Conservation (phyloP, 805 yeast genomes). For the Pichia thaimueangensis region DNA sequence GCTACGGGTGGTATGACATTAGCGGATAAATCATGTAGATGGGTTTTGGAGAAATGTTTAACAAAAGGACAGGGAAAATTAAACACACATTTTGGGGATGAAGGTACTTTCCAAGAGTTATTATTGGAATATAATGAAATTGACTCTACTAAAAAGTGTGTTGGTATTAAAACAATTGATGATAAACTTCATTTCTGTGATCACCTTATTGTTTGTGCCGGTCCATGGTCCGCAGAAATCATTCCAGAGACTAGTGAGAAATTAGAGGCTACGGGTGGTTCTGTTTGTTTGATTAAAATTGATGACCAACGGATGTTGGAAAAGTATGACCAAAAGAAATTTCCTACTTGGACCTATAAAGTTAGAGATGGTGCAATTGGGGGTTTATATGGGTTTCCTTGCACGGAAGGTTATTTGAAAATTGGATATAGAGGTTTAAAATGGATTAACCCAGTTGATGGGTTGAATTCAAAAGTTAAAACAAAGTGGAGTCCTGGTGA, state of each 20-base stretch:
- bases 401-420: slow-evolving; percentile 24
- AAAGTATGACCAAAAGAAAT: slow-evolving; percentile 19
- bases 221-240: slow-evolving; percentile 26
- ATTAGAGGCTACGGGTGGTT: slow-evolving; percentile 29
- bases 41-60: slow-evolving; percentile 24
- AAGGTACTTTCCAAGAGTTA: slow-evolving; percentile 14
- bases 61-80: slow-evolving; percentile 18
- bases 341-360: slow-evolving; percentile 28
- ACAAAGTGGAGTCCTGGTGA: slow-evolving; percentile 23
- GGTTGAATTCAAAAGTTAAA: slow-evolving; percentile 21
- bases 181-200: slow-evolving; percentile 19
- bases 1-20: slow-evolving; percentile 28
- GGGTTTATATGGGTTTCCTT: slow-evolving; percentile 29
- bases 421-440: slow-evolving; percentile 29
- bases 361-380: slow-evolving; percentile 28
- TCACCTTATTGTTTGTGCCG: slow-evolving; percentile 22
- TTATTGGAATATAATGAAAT: slow-evolving; percentile 11
- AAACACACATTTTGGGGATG: slow-evolving; percentile 19
- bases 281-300: slow-evolving; percentile 25
- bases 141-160: slow-evolving; percentile 15
- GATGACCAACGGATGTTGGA: slow-evolving; percentile 12
- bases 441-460: slow-evolving; percentile 24
- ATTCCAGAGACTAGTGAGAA: slow-evolving; percentile 26
- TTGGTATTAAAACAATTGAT: slow-evolving; percentile 24
- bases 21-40: slow-evolving; percentile 29